phyloP scores from a whole-genome alignment of 1,284 basidiomycete species.

The Trametes hirsuta region DNA sequence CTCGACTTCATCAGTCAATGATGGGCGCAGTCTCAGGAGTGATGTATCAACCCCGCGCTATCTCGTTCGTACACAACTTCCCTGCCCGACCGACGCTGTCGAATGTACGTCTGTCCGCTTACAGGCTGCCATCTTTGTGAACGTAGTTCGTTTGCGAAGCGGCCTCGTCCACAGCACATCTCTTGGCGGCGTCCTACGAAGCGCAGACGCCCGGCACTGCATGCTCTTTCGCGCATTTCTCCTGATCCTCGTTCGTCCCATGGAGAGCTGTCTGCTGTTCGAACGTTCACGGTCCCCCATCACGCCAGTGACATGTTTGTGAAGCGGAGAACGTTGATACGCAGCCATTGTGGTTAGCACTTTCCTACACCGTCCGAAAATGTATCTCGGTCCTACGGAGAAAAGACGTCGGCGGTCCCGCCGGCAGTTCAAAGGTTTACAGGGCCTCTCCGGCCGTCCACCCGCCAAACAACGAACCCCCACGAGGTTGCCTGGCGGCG shows the following conservation, averaged over 20 bases:
- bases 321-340: too few relatives aligned
- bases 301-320: too few relatives aligned
- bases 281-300: too few relatives aligned
- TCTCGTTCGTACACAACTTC: slow-evolving; percentile 13
- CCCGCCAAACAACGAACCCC: too few relatives aligned
- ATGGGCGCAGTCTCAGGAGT: slow-evolving; percentile 21
- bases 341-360: not conserved
- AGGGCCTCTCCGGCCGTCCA: too few relatives aligned
- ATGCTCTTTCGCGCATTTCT: too few relatives aligned
- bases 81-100: not conserved
- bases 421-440: too few relatives aligned
- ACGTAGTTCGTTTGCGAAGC: not conserved
- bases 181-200: not conserved
- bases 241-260: too few relatives aligned
- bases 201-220: not conserved
- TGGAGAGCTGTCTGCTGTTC: too few relatives aligned
- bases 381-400: not conserved
- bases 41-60: slow-evolving; percentile 18
- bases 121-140: not conserved
- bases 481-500: too few relatives aligned
- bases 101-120: slow-evolving; percentile 2
- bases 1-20: slow-evolving; percentile 18
- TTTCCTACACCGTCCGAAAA: not conserved
- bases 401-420: too few relatives aligned
- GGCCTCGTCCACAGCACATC: not conserved